phyloP scores from a whole-genome alignment of 345 rosid genomes.

The Murraya paniculata region DNA sequence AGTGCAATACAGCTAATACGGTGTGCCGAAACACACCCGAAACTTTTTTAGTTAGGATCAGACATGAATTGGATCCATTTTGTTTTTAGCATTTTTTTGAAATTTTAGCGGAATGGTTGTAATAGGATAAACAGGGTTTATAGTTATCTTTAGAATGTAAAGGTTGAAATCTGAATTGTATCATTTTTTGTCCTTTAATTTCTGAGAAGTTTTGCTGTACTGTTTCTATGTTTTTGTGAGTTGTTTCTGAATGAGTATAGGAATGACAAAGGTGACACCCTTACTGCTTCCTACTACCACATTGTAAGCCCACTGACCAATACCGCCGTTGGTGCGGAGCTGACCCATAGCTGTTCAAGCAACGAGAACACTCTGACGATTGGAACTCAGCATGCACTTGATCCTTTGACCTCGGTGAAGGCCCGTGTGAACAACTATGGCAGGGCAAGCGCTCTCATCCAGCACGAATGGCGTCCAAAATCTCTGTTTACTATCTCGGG shows the following conservation, averaged over 20 bases:
- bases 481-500: conserved; percentile 86
- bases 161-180: not conserved
- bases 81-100: not conserved
- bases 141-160: not conserved
- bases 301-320: conserved; percentile 68
- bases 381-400: conserved; percentile 84
- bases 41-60: not conserved
- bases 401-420: conserved; percentile 87
- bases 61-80: not conserved
- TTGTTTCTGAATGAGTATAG: conserved; percentile 27
- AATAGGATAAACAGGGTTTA: not conserved
- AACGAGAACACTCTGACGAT: conserved; percentile 77
- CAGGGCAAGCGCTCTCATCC: conserved; percentile 80
- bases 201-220: not conserved
- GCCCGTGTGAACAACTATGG: conserved; percentile 89
- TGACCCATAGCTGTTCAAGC: conserved; percentile 74
- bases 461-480: conserved; percentile 94
- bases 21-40: not conserved
- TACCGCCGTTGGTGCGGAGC: conserved; percentile 97
- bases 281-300: conserved; percentile 92
- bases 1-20: no score
- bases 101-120: not conserved
- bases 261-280: conserved; percentile 76
- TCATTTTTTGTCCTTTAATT: not conserved
- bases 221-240: not conserved